Base-by-base conservation (phyloP, 352 stramenopile species). In the Pythium scleroteichum region DNA sequence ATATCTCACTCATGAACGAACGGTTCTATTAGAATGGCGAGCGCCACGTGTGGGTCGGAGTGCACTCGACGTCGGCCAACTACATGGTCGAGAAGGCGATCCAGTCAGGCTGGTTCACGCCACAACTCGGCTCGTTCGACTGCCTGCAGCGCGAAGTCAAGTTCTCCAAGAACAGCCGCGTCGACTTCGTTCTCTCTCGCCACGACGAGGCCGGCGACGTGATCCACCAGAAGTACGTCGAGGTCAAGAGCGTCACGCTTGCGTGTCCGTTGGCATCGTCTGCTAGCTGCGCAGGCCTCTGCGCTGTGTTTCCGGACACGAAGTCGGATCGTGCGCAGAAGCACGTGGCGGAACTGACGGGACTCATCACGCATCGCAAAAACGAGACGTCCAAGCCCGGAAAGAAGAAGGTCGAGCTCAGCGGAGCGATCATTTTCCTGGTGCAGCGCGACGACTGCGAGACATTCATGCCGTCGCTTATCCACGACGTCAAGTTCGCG, bases 191-290 rank as follows among this genome's bases (percentile, higher is more conserved):
- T 48, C 52, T 94, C n/a, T 78, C 73, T 13, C 72, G 60, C 13
- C 56, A 66, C 7, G 67, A 66, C 12, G 46, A 53, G 2, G 75
- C 75, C 26, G 69, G 66, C 32, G 73, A 53, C 14, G 42, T 79
- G 24, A 23, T 53, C 17, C 76, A 80, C 33, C 69, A 87, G 27
- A 88, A 86, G 64, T 94, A 92, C 58, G 75, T 92, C 22, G 85
- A 94, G 68, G 85, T 94, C 27, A 94, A 94, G 67, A 92, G 83
- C 67, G 85, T 91, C 40, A 94, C 82, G 46, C 69, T 94, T 9
- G 74, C 76, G 27, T 20, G 72, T 35, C 40, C 57, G 4, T 17
- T 44, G 4, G 24, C 23, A 14, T 32, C 39, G 2, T 16, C 47
- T 58, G 24, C 38, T 4, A 20, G 5, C 4, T 20, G 26, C 16